A percentile compares a stretch with the other conserved stretches of the same genome.
Conservation (phyloP, 2,329 filamentous ascomycete species). For the Colletotrichum phormii region DNA sequence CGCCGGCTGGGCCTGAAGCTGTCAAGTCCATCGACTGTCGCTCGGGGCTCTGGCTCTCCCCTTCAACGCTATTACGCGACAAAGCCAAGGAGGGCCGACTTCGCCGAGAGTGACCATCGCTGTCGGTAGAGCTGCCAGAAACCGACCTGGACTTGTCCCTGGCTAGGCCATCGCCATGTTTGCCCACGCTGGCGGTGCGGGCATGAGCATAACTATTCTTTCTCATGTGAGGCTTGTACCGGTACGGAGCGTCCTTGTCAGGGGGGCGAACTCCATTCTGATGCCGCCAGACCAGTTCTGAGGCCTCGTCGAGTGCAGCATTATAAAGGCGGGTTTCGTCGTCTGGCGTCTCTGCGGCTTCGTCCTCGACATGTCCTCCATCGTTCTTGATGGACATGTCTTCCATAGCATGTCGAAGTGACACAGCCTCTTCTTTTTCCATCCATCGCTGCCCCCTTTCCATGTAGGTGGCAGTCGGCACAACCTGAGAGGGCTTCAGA, state of each 20-base stretch:
- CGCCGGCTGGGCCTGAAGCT: not conserved
- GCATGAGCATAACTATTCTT: slow-evolving; percentile 79
- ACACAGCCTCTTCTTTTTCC: slow-evolving; percentile 81
- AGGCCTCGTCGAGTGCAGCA: slow-evolving; percentile 80
- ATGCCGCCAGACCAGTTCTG: slow-evolving; percentile 83
- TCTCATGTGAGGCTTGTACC: slow-evolving; percentile 75
- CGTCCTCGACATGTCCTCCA: slow-evolving; percentile 34
- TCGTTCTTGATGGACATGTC: slow-evolving; percentile 71
- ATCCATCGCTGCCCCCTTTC: slow-evolving; percentile 82
- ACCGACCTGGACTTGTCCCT: slow-evolving; percentile 59
- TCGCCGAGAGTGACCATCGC: slow-evolving; percentile 52
- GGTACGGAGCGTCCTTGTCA: slow-evolving; percentile 73
- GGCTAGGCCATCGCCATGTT: slow-evolving; percentile 59
- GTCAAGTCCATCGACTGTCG: slow-evolving; percentile 41
- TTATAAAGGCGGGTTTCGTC: slow-evolving; percentile 74
- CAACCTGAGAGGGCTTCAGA: slow-evolving; percentile 69
- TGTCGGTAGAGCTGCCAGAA: slow-evolving; percentile 65
- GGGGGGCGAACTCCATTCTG: slow-evolving; percentile 64
- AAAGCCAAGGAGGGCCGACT: slow-evolving; percentile 43
- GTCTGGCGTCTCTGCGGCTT: slow-evolving; percentile 47
- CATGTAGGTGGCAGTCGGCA: slow-evolving; percentile 76
- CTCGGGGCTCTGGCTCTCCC: slow-evolving; percentile 5
- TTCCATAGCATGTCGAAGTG: slow-evolving; percentile 78
- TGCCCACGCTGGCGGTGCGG: slow-evolving; percentile 69
- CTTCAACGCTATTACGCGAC: slow-evolving; percentile 24